A percentile compares a stretch with the other conserved stretches of the same genome.
phyloP scores from a whole-genome alignment of 176 grass and related monocot species.

The Juncus inflexus region DNA sequence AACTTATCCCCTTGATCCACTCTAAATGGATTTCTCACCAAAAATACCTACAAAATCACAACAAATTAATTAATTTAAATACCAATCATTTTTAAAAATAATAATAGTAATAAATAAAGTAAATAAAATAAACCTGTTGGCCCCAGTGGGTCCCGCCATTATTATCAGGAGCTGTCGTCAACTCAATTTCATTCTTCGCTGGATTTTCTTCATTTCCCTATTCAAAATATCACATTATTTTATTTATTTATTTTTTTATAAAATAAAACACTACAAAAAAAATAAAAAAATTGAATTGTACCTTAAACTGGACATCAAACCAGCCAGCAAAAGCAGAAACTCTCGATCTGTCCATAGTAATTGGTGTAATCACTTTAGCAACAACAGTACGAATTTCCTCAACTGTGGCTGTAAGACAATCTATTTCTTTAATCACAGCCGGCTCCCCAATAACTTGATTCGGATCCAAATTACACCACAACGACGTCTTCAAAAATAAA shows the following conservation, averaged over 20 bases:
- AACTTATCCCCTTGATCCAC: constrained; percentile 71
- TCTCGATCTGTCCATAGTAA: constrained; percentile 55
- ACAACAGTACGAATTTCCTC: constrained; percentile 71
- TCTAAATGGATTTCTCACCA: constrained; percentile 60
- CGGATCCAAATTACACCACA: constrained; percentile 93
- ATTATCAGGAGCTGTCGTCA: constrained; percentile 77
- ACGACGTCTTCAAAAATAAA: constrained; percentile 57
- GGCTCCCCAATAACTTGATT: constrained; percentile 77
- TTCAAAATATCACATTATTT: background rate
- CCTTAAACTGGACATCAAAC: constrained; percentile 98
- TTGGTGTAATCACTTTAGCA: constrained; percentile 48
- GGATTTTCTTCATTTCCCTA: constrained; percentile 67
- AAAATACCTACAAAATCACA: constrained; percentile 55
- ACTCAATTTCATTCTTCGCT: constrained; percentile 59
- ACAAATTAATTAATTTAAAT: background rate
- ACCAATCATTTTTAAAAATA: background rate
- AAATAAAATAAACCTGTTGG: constrained; percentile 64
- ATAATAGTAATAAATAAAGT: background rate
- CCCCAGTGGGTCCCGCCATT: constrained; percentile 84
- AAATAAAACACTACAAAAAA: background rate
- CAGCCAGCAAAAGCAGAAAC: constrained; percentile 81
- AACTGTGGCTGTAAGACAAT: constrained; percentile 85
- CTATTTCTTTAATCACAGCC: constrained; percentile 79
- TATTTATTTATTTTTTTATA: no score
- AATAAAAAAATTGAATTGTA: constrained; percentile 33